phyloP scores from a whole-genome alignment of 2,329 filamentous ascomycete genomes.

The Tolypocladium ophioglossoides region DNA sequence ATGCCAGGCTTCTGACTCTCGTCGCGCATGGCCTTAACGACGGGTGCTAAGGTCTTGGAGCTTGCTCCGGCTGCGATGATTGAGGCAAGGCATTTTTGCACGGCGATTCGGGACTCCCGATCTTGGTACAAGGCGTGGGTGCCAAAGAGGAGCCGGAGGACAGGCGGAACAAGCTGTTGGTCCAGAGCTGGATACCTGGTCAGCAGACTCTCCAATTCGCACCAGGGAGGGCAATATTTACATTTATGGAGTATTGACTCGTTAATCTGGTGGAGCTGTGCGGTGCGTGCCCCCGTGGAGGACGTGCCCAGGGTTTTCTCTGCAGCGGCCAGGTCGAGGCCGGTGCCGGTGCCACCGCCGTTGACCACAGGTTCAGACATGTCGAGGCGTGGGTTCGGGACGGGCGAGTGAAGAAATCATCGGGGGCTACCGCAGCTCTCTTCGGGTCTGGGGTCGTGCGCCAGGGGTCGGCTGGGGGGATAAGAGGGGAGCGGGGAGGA shows the following conservation, averaged over 20 bases:
- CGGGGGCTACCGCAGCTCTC: conserved; percentile 16
- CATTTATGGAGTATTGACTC: conserved; percentile 45
- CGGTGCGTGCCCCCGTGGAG: conserved; percentile 46
- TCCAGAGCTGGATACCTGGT: conserved; percentile 30
- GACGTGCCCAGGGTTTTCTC: conserved; percentile 48
- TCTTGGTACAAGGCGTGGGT: conserved; percentile 85
- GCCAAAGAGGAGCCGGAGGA: conserved; percentile 69
- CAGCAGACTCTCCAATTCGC: conserved; percentile 6
- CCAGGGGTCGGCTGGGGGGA: not conserved
- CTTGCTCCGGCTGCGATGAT: conserved; percentile 51
- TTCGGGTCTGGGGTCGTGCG: not conserved
- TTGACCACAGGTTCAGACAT: conserved; percentile 23
- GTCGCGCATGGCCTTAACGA: conserved; percentile 56
- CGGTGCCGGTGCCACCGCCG: conserved; percentile 31
- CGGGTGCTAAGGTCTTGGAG: conserved; percentile 44
- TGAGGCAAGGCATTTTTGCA: conserved; percentile 66
- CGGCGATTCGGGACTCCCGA: conserved; percentile 70
- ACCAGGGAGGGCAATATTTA: conserved; percentile 20
- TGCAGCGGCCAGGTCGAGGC: conserved; percentile 38
- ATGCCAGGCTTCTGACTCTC: conserved; percentile 72
- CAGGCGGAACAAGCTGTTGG: conserved; percentile 34
- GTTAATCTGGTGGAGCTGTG: conserved; percentile 43
- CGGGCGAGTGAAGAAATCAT: conserved; percentile 18
- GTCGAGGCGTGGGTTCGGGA: conserved; percentile 11
- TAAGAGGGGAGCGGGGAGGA: not conserved